Evolutionary conservation across 2,329 filamentous ascomycete species (phyloP), one percentile per base, ranked within the genome.

Genomic region (Epichloe baconii): DNA sequence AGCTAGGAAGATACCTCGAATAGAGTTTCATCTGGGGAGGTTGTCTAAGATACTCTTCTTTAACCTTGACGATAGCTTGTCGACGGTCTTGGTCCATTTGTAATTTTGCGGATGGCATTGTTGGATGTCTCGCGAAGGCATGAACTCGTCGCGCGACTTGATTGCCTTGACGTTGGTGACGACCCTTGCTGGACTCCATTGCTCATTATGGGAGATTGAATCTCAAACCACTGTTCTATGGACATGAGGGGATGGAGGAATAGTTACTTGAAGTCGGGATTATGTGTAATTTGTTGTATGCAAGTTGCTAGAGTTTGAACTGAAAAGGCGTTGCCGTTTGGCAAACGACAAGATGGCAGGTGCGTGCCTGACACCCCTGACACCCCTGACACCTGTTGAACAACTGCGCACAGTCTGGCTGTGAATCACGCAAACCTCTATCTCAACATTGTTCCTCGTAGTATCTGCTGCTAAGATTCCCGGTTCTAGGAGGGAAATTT

Each of bases 21-120:
- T 23, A 65, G 48, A 7, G 53, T 44, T 46, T 44, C 52, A 31
- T 54, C 53, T 51, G n/a, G 6, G 63, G 61, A 12, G 63, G 62
- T 19, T 21, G 45, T 2, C 58, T 59, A 34, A 61, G 53, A 45
- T 59, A 63, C 15, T 57, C 55, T 12, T 55, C 52, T 5, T 58
- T 52, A n/a, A 57, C 53, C 14, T 49, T 52, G 36, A 52, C 50
- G 12, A 54, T 53, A 2, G 47, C 44, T 35, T 47, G 58, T 15
- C 57, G 57, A 15, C 59, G 58, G 26, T 47, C 49, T 2, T 47
- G 44, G 37, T 62, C 54, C 5, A 54, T 17, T 42, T 63, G 62
- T 1, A 54, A 55, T 17, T 62, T 63, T 3, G 57, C 57, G 3
- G 58, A 58, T 26, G 48, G 42, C 57, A 62, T 59, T 5, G 8